Base-by-base conservation (phyloP, 768 basidiomycete genomes). In the Tulasnella calospora region DNA sequence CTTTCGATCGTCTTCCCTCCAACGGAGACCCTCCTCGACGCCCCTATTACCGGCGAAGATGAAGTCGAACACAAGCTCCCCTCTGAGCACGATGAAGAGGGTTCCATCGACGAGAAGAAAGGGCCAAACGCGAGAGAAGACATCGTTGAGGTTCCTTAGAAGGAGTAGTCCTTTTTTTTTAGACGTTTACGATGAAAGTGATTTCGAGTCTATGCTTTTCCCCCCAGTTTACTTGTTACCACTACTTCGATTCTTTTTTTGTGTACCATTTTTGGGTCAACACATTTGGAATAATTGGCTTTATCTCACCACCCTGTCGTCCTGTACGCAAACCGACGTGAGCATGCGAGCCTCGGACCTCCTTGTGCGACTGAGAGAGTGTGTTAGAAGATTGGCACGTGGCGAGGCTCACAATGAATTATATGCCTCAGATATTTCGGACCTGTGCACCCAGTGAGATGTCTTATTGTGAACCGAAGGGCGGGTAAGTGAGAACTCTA, bases 1-100 rank as follows among this genome's bases (percentile, higher is more conserved):
- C 81, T 85, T 19, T 86, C 85, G 17, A 80, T 80, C 41, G 73
- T 85, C 72, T 87, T 84, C 81, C 86, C 87, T 0, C 86, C 87
- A 12, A 80, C 81, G 41, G 84, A 84, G 79, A 85, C 86, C 23
- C 83, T 84, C 80, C 71, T 87, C 23, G 79, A 81, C 23, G 81
- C 79, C n/a, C 82, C 84, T 12, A 80, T 85, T 27, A 72, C 57
- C 38, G 73, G 73, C 27, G 79, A 79, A 36, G 74, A 79, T 30
- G 78, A 80, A 70, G 71, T 55, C 19, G 73, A 36, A 17, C 74
- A 30, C 27, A 67, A 35, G 61, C 19, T 67, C 6, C 61, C 61
- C 35, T 67, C 61, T 10, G 61, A 47, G 33, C 44, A 61, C 21
- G 70, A 71, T 21, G 69, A 78, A 61, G 69, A 78, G 47, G 71